Conservation (phyloP, 1,139 yeast genomes). For the Debaryomyces subglobosus region DNA sequence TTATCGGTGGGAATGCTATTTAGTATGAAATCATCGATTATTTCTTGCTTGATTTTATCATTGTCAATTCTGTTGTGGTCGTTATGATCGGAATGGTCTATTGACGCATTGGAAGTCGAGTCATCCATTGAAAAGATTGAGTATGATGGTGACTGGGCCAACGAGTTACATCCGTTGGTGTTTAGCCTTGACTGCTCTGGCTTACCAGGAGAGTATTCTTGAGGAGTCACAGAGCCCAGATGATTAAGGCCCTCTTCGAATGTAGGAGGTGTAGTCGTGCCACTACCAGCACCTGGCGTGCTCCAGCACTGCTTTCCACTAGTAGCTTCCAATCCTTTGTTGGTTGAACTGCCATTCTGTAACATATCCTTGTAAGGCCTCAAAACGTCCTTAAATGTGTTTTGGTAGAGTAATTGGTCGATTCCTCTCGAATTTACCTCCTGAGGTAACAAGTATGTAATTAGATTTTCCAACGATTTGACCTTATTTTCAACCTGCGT, state of each 20-base stretch:
- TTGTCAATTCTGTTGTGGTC: constrained; percentile 21
- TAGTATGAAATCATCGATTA: constrained; percentile 42
- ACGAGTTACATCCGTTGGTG: constrained; percentile 17
- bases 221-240: not conserved
- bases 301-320: constrained; percentile 2
- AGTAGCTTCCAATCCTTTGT: not conserved
- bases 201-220: not conserved
- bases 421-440: constrained; percentile 19
- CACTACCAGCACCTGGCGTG: constrained; percentile 4
- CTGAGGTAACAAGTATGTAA: constrained; percentile 43
- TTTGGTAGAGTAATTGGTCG: constrained; percentile 27
- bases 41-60: constrained; percentile 42
- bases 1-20: constrained; percentile 39
- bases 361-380: constrained; percentile 20
- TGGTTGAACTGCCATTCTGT: not conserved
- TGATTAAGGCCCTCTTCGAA: not conserved
- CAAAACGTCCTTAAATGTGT: constrained; percentile 27
- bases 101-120: constrained; percentile 17
- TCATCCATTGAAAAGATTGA: constrained; percentile 36
- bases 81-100: constrained; percentile 8
- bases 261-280: constrained; percentile 7
- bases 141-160: constrained; percentile 34
- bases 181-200: not conserved
- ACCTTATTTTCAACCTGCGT: constrained; percentile 75
- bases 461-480: constrained; percentile 53